These are phyloP conservation scores for Skeletonema tropicum DNA, from an alignment of 108 stramenopile genomes.

Conservation along the genomic window DNA sequence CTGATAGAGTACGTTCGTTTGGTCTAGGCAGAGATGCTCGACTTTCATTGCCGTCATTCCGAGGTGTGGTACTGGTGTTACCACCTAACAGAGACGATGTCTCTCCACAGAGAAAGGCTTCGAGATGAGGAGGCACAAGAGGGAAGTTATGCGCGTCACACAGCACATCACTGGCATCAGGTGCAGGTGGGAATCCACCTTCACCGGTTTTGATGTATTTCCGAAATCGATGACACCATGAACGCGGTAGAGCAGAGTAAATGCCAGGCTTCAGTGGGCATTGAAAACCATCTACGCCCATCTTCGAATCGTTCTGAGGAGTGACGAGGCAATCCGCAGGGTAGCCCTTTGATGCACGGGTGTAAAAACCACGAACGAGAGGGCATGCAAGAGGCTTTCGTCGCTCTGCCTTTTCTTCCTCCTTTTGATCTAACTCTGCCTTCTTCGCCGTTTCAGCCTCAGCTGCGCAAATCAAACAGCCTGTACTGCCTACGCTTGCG, in stretches of 20 bases:
- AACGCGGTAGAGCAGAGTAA: slow-evolving; percentile 73
- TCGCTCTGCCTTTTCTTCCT: slow-evolving; percentile 68
- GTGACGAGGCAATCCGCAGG: slow-evolving; percentile 54
- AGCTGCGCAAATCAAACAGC: slow-evolving; percentile 75
- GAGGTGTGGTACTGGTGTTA: slow-evolving; percentile 16
- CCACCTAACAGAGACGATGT: slow-evolving; percentile 53
- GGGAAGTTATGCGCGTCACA: slow-evolving; percentile 82
- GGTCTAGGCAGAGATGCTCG: slow-evolving; percentile 39
- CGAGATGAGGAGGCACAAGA: slow-evolving; percentile 80
- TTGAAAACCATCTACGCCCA: not conserved
- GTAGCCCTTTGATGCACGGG: slow-evolving; percentile 64
- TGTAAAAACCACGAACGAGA: slow-evolving; percentile 76
- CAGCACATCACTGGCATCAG: slow-evolving; percentile 70
- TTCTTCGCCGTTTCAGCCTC: slow-evolving; percentile 71
- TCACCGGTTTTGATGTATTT: slow-evolving; percentile 88
- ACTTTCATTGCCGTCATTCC: slow-evolving; percentile 3
- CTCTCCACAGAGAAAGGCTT: slow-evolving; percentile 71
- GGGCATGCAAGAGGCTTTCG: slow-evolving; percentile 70
- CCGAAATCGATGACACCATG: slow-evolving; percentile 85
- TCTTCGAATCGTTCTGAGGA: not conserved
- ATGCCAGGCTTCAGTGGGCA: slow-evolving; percentile 72
- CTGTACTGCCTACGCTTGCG: slow-evolving; percentile 48
- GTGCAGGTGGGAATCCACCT: slow-evolving; percentile 66
- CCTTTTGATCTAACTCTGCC: slow-evolving; percentile 50
- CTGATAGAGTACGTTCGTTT: slow-evolving; percentile 11